phyloP scores from a whole-genome alignment of 169 alveolate species.

The Plasmodium inui region DNA sequence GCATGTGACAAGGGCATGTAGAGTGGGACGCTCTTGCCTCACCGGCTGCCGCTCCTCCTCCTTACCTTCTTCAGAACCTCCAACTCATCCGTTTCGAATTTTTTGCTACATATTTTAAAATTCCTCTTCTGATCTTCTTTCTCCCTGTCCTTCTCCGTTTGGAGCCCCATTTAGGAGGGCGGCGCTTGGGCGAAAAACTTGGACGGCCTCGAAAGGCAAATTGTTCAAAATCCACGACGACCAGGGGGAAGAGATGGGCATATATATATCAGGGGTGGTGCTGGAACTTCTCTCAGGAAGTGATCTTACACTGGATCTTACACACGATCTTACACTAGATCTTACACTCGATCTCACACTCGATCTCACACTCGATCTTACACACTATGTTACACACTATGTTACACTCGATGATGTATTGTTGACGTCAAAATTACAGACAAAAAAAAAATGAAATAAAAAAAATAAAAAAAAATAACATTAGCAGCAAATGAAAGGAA shows the following conservation, averaged over 20 bases:
- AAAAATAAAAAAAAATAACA: conserved; percentile 3
- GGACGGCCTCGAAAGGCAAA: background rate
- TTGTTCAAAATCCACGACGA: background rate
- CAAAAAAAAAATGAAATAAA: background rate
- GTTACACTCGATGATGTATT: background rate
- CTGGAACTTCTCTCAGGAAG: background rate
- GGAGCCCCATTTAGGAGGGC: conserved; percentile 59
- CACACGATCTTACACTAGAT: no score
- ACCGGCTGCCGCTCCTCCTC: background rate
- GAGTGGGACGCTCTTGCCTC: background rate
- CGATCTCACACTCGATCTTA: no score
- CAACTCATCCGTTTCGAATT: conserved; percentile 69
- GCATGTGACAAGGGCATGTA: background rate
- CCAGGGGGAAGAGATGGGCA: background rate
- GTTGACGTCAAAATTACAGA: background rate
- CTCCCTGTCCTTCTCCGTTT: conserved; percentile 69
- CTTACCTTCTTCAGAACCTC: conserved; percentile 64
- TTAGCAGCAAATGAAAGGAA: background rate
- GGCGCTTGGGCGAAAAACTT: background rate
- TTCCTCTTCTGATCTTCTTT: conserved; percentile 48
- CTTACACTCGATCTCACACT: no score
- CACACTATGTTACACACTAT: no score
- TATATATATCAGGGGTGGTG: background rate
- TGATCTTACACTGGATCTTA: no score
- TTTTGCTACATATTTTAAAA: conserved; percentile 66